Evolutionary conservation across 2,329 filamentous ascomycete genomes (phyloP).

Genomic region (Drechslerella dactyloides): DNA sequence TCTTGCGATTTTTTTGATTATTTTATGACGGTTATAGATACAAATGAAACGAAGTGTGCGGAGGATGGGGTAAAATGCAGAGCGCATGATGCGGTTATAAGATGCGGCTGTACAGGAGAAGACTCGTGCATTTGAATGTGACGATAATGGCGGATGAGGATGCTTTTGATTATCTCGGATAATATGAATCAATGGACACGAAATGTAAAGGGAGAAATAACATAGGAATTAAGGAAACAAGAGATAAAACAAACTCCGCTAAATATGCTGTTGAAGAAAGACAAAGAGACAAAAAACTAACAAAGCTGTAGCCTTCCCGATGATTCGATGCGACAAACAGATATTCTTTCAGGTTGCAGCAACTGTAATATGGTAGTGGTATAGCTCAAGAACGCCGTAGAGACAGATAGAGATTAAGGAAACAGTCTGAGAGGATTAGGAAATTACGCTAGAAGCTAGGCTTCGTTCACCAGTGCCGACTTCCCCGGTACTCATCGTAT

Average conservation of each 20-base stretch:
- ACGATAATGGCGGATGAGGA: not conserved
- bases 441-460: not conserved
- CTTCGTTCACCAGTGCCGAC: constrained; percentile 22
- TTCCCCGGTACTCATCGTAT: constrained; percentile 43
- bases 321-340: not conserved
- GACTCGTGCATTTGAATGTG: not conserved
- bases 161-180: constrained; percentile 15
- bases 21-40: too few relatives aligned
- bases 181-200: constrained; percentile 7
- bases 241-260: constrained; percentile 36
- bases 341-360: not conserved
- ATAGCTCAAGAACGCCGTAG: constrained; percentile 10
- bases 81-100: not conserved
- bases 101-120: not conserved
- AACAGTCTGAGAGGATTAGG: constrained; percentile 10
- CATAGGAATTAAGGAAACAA: not conserved
- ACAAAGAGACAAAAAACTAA: constrained; percentile 5
- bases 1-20: too few relatives aligned
- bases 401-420: constrained; percentile 3
- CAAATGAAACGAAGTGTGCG: not conserved
- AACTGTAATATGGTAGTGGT: not conserved
- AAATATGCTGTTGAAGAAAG: constrained; percentile 48
- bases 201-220: constrained; percentile 10
- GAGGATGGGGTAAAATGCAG: constrained; percentile 17
- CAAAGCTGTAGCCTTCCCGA: constrained; percentile 10